Percentiles rank a stretch among this genome's conserved stretches.
Conservation (phyloP, 1,284 basidiomycete species). For the Ceratobasidium sp. region DNA sequence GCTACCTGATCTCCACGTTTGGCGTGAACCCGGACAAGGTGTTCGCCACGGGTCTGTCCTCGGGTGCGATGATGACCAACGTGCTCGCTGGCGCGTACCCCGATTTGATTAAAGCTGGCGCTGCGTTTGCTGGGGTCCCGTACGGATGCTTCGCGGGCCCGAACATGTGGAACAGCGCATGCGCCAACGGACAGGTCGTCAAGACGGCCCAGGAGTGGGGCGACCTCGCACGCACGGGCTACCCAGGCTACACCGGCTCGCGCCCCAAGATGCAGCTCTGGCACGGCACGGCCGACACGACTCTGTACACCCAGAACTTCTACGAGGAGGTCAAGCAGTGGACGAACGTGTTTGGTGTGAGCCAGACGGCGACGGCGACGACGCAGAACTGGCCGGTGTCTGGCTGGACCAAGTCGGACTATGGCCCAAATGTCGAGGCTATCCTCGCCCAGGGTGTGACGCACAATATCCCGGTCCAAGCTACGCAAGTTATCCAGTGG, state of each 20-base stretch:
- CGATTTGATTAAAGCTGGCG: conserved; percentile 60
- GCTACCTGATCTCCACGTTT: conserved; percentile 60
- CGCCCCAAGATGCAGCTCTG: conserved; percentile 62
- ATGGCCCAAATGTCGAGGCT: conserved; percentile 59
- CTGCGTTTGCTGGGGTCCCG: conserved; percentile 61
- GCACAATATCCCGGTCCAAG: conserved; percentile 5
- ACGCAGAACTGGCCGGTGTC: conserved; percentile 54
- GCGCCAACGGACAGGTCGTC: conserved; percentile 57
- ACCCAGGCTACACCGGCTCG: conserved; percentile 60
- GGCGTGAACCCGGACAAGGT: conserved; percentile 58
- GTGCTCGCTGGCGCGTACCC: conserved; percentile 64
- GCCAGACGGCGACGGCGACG: conserved; percentile 54
- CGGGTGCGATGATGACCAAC: conserved; percentile 68
- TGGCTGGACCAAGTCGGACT: conserved; percentile 57
- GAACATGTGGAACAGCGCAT: conserved; percentile 59
- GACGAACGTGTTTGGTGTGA: conserved; percentile 59
- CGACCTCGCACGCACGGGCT: conserved; percentile 56
- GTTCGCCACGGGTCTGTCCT: conserved; percentile 61
- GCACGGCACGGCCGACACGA: conserved; percentile 62
- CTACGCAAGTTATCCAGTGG: conserved; percentile 6
- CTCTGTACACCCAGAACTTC: conserved; percentile 61
- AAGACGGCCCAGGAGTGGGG: conserved; percentile 61
- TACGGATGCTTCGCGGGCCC: conserved; percentile 61
- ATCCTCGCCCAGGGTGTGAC: conserved; percentile 54
- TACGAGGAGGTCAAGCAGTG: conserved; percentile 60